phyloP scores from a whole-genome alignment of 1,139 yeast genomes.

The Tardiomyces depauwii region DNA sequence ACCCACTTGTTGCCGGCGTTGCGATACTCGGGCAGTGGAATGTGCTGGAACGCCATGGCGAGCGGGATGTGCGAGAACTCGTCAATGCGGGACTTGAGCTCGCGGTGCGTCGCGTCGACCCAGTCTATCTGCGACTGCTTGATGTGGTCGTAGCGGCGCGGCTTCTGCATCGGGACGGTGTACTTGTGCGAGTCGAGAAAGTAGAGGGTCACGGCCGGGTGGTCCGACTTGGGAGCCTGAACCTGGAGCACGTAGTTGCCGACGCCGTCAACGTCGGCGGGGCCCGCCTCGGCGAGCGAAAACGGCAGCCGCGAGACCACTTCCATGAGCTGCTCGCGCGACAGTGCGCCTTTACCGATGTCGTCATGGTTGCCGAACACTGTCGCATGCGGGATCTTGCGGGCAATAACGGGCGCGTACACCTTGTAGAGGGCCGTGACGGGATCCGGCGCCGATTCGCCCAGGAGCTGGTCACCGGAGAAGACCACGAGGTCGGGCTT shows the following conservation, averaged over 20 bases:
- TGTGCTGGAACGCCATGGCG: slow-evolving; percentile 87
- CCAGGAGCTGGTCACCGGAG: slow-evolving; percentile 81
- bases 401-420: slow-evolving; percentile 52
- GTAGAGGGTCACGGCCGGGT: slow-evolving; percentile 49
- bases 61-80: slow-evolving; percentile 37
- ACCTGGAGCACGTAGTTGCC: slow-evolving; percentile 65
- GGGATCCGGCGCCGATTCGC: slow-evolving; percentile 60
- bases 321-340: slow-evolving; percentile 50
- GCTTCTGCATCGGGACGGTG: slow-evolving; percentile 45
- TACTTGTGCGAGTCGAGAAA: slow-evolving; percentile 77
- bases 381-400: slow-evolving; percentile 70
- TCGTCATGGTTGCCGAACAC: slow-evolving; percentile 79
- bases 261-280: slow-evolving; percentile 55
- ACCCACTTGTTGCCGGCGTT: slow-evolving; percentile 33
- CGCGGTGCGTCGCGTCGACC: slow-evolving; percentile 34
- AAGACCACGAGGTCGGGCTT: slow-evolving; percentile 71
- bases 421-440: slow-evolving; percentile 71
- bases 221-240: slow-evolving; percentile 30
- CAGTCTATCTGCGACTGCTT: slow-evolving; percentile 61
- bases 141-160: slow-evolving; percentile 75
- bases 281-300: slow-evolving; percentile 52
- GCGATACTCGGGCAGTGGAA: slow-evolving; percentile 78
- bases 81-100: slow-evolving; percentile 24
- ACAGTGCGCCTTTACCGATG: slow-evolving; percentile 46
- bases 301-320: slow-evolving; percentile 50